Conservation (phyloP, 2,329 filamentous ascomycete species). For the Colletotrichum agaves region DNA sequence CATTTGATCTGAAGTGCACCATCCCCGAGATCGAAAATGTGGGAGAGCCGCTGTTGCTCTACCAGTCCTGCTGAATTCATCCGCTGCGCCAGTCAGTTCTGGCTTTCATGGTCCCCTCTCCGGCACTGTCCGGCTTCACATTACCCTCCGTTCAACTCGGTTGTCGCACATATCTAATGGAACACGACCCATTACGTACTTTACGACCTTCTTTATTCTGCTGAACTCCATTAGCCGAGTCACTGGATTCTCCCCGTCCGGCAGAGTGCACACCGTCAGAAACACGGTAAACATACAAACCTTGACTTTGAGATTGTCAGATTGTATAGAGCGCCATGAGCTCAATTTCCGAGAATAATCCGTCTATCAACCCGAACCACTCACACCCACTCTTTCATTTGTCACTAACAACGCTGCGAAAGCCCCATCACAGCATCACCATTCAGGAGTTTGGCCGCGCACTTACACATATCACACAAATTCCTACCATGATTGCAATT, state of each 20-base stretch:
- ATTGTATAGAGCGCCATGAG: constrained; percentile 20
- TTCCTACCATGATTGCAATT: constrained; percentile 29
- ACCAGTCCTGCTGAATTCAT: constrained; percentile 69
- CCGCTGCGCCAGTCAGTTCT: not conserved
- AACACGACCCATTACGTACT: constrained; percentile 39
- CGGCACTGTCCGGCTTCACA: not conserved
- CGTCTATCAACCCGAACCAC: constrained; percentile 21
- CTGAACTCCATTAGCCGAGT: constrained; percentile 28
- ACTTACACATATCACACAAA: constrained; percentile 17
- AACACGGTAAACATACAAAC: not conserved
- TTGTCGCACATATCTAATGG: constrained; percentile 31
- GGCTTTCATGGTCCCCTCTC: constrained; percentile 9
- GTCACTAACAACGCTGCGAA: constrained; percentile 23
- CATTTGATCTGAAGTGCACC: constrained; percentile 98
- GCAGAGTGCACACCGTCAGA: not conserved
- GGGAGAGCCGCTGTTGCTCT: constrained; percentile 93
- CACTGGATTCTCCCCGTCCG: constrained; percentile 7
- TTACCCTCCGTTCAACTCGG: constrained; percentile 7
- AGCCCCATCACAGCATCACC: constrained; percentile 24
- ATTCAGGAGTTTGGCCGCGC: constrained; percentile 21
- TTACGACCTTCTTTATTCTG: constrained; percentile 35
- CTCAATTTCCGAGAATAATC: constrained; percentile 22
- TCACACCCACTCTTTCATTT: constrained; percentile 31
- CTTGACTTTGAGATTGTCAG: constrained; percentile 20
- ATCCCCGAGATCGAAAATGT: constrained; percentile 99